Base-by-base conservation (phyloP, 176 grass and related monocot species). In the Themeda triandra region DNA sequence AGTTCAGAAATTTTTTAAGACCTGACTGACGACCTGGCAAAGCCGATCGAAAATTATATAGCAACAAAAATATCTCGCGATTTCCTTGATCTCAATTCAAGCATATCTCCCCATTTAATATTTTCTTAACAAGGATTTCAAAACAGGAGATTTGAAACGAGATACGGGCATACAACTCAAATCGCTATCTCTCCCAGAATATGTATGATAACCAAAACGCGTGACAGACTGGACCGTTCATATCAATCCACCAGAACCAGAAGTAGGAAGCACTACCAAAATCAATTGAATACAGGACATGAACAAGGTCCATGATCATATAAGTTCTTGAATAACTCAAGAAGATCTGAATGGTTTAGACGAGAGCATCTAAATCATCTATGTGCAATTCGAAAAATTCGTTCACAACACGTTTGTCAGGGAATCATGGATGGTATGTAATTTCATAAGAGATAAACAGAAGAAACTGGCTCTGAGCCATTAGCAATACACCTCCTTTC, bases 1-100 rank as follows among this genome's bases (percentile, higher is more conserved):
- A 66, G 64, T 37, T 83, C 70, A 82, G 71, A 75, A 75, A 46
- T 8, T 31, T 15, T 88, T 84, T 13, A 72, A 46, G 58, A 13
- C 45, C 80, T 7, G 27, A 41, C 80, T 7, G 27, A 41, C 39
- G 13, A 27, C 63, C 10, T 62, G 13, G 25, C 24, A 24, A 65
- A 44, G 2, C 23, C 6, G 40, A 21, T 19, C 13, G 11, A 42
- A 49, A 49, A 14, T 25, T 30, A 79, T 66, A 73, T 74, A 21
- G 85, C 32, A 56, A n/a, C 23, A 66, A 58, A 17, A 30, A 65
- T 65, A 29, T 30, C 62, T 74, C 77, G 13, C 24, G 42, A 82
- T 77, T 36, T 66, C 32, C 17, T 64, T 27, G 58, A 27, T 73
- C 67, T 25, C 37, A 41, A 27, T 40, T 29, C 66, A 62, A 76